Conservation (phyloP, 352 stramenopile species). For the Globisporangium okanoganense region DNA sequence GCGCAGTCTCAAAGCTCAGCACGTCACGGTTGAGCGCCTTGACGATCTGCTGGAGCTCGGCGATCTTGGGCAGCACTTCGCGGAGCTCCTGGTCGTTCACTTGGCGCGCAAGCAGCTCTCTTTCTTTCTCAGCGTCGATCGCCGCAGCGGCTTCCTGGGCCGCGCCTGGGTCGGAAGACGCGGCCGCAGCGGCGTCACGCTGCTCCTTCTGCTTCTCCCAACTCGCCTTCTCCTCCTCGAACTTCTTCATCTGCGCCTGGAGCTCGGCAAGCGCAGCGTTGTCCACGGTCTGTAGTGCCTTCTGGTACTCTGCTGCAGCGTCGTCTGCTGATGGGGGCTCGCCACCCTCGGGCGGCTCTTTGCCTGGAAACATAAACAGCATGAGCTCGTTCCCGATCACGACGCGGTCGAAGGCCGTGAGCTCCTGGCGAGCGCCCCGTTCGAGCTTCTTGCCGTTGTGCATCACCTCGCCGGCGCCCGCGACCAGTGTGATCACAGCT, state of each 20-base stretch:
- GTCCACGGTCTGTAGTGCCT: slow-evolving; percentile 72
- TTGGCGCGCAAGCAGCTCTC: slow-evolving; percentile 64
- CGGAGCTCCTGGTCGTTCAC: slow-evolving; percentile 91
- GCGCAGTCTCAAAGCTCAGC: slow-evolving; percentile 89
- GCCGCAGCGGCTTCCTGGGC: slow-evolving; percentile 34
- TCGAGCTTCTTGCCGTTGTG: slow-evolving; percentile 81
- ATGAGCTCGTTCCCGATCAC: slow-evolving; percentile 87
- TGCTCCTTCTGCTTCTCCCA: slow-evolving; percentile 85
- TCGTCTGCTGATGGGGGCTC: slow-evolving; percentile 78
- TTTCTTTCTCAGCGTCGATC: slow-evolving; percentile 42
- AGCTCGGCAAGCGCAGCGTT: slow-evolving; percentile 75
- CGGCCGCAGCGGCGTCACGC: slow-evolving; percentile 25
- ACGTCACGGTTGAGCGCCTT: slow-evolving; percentile 88
- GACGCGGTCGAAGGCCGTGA: slow-evolving; percentile 69
- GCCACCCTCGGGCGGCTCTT: slow-evolving; percentile 25
- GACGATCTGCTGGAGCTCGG: slow-evolving; percentile 91
- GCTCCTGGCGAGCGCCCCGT: slow-evolving; percentile 29
- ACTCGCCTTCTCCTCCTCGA: slow-evolving; percentile 84
- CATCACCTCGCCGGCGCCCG: slow-evolving; percentile 82
- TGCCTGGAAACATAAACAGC: slow-evolving; percentile 70
- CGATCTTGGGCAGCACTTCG: slow-evolving; percentile 90
- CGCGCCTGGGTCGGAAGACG: slow-evolving; percentile 16
- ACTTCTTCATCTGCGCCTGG: slow-evolving; percentile 87
- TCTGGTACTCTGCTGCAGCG: slow-evolving; percentile 86
- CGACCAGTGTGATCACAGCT: slow-evolving; percentile 43